Conservation (phyloP, 73 alveolate species). For the Symbiodinium pilosum region DNA sequence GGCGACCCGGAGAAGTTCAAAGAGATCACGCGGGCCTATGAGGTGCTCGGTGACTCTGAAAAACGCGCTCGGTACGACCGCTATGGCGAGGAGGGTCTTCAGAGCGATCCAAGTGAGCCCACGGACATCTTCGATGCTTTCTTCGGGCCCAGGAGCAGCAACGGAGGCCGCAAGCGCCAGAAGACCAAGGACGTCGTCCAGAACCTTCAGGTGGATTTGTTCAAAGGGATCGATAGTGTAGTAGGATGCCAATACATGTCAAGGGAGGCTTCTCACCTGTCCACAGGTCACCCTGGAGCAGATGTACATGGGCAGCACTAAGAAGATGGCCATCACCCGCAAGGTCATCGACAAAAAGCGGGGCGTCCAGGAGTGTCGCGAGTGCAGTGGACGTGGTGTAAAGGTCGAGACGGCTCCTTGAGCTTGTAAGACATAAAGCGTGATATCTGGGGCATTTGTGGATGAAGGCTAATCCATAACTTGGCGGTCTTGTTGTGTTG, state of each 20-base stretch:
- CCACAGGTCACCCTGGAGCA: conserved; percentile 97
- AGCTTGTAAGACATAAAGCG: too few relatives aligned
- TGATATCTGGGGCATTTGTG: too few relatives aligned
- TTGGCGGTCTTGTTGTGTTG: too few relatives aligned
- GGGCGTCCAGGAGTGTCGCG: conserved; percentile 96
- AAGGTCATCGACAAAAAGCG: conserved; percentile 97
- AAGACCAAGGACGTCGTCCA: conserved; percentile 96
- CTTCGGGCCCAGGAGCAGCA: conserved; percentile 89
- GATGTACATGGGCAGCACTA: conserved; percentile 96
- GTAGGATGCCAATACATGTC: too few relatives aligned
- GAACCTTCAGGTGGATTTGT: conserved; percentile 96
- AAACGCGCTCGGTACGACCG: conserved; percentile 76
- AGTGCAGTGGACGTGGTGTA: conserved; percentile 92
- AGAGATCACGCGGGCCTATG: conserved; percentile 96
- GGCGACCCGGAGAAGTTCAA: conserved; percentile 96
- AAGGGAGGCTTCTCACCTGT: too few relatives aligned
- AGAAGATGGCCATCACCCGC: conserved; percentile 96
- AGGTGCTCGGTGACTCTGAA: conserved; percentile 86
- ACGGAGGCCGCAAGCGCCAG: conserved; percentile 59
- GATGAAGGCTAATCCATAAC: too few relatives aligned
- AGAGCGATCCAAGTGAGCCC: conserved; percentile 53
- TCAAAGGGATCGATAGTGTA: too few relatives aligned
- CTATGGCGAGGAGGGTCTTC: conserved; percentile 84
- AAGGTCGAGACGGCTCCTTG: conserved; percentile 84
- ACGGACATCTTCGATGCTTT: conserved; percentile 91